Conservation (phyloP, 2,329 filamentous ascomycete genomes). For the Apiospora rasikravindrae region DNA sequence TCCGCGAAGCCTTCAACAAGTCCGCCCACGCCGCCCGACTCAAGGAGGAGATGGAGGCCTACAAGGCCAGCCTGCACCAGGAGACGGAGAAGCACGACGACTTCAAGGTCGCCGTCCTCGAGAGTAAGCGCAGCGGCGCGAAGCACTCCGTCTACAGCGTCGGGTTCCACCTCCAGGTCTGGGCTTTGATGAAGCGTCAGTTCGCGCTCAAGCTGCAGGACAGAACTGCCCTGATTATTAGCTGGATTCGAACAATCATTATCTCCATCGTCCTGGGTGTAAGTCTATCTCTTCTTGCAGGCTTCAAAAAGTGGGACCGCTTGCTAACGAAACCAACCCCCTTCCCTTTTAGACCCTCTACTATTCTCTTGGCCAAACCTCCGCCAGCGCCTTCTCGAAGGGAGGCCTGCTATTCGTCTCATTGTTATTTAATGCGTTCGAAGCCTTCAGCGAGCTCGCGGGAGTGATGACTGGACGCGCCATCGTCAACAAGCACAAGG, state of each 20-base stretch:
- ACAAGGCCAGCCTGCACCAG: conserved; percentile 66
- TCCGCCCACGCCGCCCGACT: conserved; percentile 65
- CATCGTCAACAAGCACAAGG: conserved; percentile 83
- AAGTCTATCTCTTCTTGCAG: not conserved
- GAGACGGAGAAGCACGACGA: conserved; percentile 75
- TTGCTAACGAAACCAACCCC: too few species aligned
- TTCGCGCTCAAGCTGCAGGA: conserved; percentile 88
- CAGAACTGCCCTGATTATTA: conserved; percentile 75
- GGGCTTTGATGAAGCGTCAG: conserved; percentile 82
- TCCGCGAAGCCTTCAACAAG: conserved; percentile 72
- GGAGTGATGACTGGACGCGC: conserved; percentile 76
- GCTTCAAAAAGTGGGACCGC: too few species aligned
- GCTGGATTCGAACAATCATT: conserved; percentile 71
- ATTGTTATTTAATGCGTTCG: conserved; percentile 86
- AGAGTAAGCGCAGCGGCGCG: conserved; percentile 78
- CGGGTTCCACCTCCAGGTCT: conserved; percentile 82
- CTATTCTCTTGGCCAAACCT: conserved; percentile 69
- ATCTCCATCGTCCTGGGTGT: conserved; percentile 78
- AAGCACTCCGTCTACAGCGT: conserved; percentile 81
- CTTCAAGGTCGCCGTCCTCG: conserved; percentile 75
- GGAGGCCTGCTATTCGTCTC: conserved; percentile 82
- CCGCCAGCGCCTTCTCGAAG: conserved; percentile 77
- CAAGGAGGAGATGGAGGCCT: conserved; percentile 69
- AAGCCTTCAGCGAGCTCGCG: conserved; percentile 79
- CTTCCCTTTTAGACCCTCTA: conserved; percentile 59